Evolutionary conservation across 108 stramenopile genomes (phyloP), one percentile per base, ranked within the genome.

Genomic region (Pseudonitzschia multiseries): DNA sequence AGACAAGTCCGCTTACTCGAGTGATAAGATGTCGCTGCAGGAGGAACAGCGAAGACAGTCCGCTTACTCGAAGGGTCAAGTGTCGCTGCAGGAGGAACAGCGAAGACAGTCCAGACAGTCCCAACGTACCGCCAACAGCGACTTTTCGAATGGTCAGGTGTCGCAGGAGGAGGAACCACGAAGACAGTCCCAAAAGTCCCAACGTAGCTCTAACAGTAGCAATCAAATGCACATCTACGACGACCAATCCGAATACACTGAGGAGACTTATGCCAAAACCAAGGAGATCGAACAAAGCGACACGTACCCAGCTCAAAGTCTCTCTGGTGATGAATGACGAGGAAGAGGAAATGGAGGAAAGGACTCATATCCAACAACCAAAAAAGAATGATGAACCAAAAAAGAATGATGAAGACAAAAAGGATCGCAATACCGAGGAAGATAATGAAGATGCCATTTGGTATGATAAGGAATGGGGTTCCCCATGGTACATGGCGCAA

Each of bases 401-500:
- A 12, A 59, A n/a, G 26, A n/a, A 59, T 31, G 28, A 20, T 27
- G 65, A 65, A 1, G 57, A 53, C 26, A 32, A 61, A 50, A 43
- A 61, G 21, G 46, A 18, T 48, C 8, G 18, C 18, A 10, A 48
- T 48, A 2, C 46, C 13, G 73, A 62, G 29, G 57, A 5, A 59
- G 57, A 31, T 9, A 31, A 27, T 14, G 22, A 68, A 0, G 53
- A 54, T 20, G 71, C 33, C 33, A 68, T 44, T 57, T 77, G 51
- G 36, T 73, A 81, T 61, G 79, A 74, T 51, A 70, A 33, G 18
- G n/a, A 66, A 65, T 1, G 81, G 79, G 8, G 75, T 78, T 27
- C 86, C 86, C 40, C 57, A 64, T 36, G 76, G 83, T 14, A 70
- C 68, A 53, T 88, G 82, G 84, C 56, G 83, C 24, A 73, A 75